Conservation (phyloP, 495 filamentous ascomycete species). For the Penicillium flavigenum region DNA sequence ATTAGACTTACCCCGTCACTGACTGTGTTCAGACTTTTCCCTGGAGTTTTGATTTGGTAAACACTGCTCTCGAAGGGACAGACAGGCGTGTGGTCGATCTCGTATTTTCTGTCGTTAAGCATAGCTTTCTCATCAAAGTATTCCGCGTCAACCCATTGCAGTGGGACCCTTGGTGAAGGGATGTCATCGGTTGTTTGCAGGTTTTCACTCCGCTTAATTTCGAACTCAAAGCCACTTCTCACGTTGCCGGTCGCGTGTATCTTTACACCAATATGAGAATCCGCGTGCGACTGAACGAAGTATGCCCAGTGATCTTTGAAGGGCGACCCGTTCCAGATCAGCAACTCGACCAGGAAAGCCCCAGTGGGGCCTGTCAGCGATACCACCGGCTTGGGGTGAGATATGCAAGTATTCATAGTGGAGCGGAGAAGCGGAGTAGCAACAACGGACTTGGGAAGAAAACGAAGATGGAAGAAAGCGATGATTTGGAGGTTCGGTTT, state of each 20-base stretch:
- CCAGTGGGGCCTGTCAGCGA: neutral
- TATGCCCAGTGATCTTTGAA: constrained; percentile 40
- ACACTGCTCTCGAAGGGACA: constrained; percentile 23
- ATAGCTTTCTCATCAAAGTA: constrained; percentile 25
- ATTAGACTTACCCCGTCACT: constrained; percentile 12
- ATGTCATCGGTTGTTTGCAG: constrained; percentile 8
- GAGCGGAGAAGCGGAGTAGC: too few species aligned
- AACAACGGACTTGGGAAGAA: neutral
- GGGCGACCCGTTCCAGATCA: constrained; percentile 31
- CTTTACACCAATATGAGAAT: constrained; percentile 21
- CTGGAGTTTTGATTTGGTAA: constrained; percentile 14
- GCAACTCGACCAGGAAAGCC: constrained; percentile 24
- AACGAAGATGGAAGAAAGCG: neutral
- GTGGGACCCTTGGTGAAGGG: constrained; percentile 22
- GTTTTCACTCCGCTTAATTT: constrained; percentile 27
- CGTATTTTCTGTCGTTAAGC: constrained; percentile 20
- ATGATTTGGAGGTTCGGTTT: neutral
- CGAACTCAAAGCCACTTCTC: constrained; percentile 24
- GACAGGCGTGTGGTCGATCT: constrained; percentile 17
- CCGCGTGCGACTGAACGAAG: constrained; percentile 18
- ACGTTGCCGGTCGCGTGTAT: constrained; percentile 31
- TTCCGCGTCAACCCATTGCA: constrained; percentile 28
- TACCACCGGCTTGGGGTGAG: neutral
- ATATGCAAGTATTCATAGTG: neutral
- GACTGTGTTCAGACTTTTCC: constrained; percentile 14